Base-by-base conservation (phyloP, 2,329 filamentous ascomycete genomes). In the Hymenoscyphus repandus region DNA sequence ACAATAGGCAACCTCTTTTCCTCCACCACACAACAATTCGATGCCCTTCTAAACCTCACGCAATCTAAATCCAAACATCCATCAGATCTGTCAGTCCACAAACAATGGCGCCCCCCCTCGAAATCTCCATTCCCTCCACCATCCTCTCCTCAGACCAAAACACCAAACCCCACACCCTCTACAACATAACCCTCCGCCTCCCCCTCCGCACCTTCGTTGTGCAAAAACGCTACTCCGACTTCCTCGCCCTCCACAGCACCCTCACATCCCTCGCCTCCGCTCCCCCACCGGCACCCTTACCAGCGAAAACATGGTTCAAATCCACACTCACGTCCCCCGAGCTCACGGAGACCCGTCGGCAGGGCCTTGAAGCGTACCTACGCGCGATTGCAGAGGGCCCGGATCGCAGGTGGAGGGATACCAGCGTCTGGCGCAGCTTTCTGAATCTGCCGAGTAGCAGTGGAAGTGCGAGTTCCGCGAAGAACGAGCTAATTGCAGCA, bases 201-300 rank as follows among this genome's bases (percentile, higher is more conserved):
- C 88, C 88, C 0, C 77, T 92, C 12, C 82, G 86, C 43, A 86
- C 86, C 4, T 87, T 85, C 61, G 84, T 86, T 57, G 75, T 90
- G 5, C 82, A 84, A 63, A 92, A 91, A 69, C 86, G 88, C 62
- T 95, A 92, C 74, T 89, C 84, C 47, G 88, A 93, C 66, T 93
- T 93, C 64, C 72, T 74, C 49, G 67, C 74, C 42, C 80, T 95
- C 13, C 81, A 93, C 70, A 68, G 73, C 30, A 70, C 77, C 3
- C 76, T 95, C 7, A 74, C 75, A 17, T 71, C 76, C 37, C 72
- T 81, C 45, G 78, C 84, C 50, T 82, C 82, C 60, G 64, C 73
- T 18, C 68, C 85, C 17, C 87, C 88, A 6, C 88, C 88, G 0
- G 72, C 74, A 1, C 71, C 85, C 0, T 74, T 92, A 5, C 88